Base-by-base conservation (phyloP, 306 rosid genomes). In the Astragalus membranaceus region DNA sequence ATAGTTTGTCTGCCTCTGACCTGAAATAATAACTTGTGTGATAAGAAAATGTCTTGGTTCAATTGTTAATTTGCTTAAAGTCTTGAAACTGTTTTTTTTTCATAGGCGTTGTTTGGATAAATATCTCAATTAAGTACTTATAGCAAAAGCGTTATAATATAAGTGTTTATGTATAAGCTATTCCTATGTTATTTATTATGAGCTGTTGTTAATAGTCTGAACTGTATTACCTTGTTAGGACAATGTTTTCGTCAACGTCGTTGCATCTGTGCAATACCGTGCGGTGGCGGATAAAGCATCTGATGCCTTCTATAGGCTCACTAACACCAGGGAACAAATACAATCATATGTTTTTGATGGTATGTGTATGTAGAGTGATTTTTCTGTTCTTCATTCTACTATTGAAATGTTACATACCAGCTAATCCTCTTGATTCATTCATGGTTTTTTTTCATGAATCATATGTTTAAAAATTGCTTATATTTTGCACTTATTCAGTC, bases 321-420 rank as follows among this genome's bases (percentile, higher is more conserved):
- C 85, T 50, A 84, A 82, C 81, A 76, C 88, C 54, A 85, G 79
- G 81, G 78, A 62, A 35, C 94, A 88, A 82, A 86, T 90, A 77
- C 94, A 86, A 17, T 75, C 91, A 53, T 88, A 85, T 79, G 96
- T 85, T 67, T 90, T 82, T 64, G 89, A 85, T 75, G 96, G 94
- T 90, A 77, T 4, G 84, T 39, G 84, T 39, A 20, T 26, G 30
- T 26, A 26, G 12, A 29, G 26, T 35, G 41, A 41, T 6, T 37
- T 72, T 59, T 66, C 63, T 48, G 54, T 26, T 26, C 65, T 67
- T 46, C 17, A 3, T 50, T 61, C 23, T 16, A 4, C 53, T 69
- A 35, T 36, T 54, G 15, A 70, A 43, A 69, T 41, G 37, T 50
- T 39, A 43, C 10, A 37, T 52, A 29, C 51, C 7, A 44, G 57